Evolutionary conservation across 2,329 filamentous ascomycete species (phyloP).

Genomic region (Pseudogymnoascus sp.): DNA sequence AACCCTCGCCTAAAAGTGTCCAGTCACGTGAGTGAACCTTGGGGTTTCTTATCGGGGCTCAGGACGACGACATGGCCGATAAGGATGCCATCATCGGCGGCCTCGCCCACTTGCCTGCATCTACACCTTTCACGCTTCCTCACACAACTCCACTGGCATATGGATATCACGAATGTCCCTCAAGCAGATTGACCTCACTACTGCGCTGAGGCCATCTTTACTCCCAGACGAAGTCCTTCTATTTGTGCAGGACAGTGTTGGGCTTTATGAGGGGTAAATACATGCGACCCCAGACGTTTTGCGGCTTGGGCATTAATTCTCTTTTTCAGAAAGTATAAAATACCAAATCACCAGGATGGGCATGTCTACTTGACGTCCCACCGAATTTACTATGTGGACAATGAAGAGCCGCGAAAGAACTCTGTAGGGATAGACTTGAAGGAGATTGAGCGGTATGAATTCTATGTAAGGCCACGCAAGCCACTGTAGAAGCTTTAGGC

Average conservation of each 20-base stretch:
- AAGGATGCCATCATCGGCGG: slow-evolving; percentile 8
- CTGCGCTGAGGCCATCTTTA: slow-evolving; percentile 85
- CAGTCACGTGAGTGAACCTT: neutral
- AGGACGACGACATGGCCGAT: neutral
- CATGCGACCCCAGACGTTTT: neutral
- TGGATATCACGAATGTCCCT: slow-evolving; percentile 82
- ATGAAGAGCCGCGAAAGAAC: slow-evolving; percentile 72
- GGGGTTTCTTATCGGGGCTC: neutral
- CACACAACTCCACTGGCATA: slow-evolving; percentile 14
- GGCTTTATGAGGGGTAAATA: slow-evolving; percentile 89
- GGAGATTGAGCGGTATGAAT: slow-evolving; percentile 83
- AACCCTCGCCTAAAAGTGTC: neutral
- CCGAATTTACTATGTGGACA: slow-evolving; percentile 89
- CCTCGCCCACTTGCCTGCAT: neutral
- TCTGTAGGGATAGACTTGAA: slow-evolving; percentile 82
- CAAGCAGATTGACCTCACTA: slow-evolving; percentile 91
- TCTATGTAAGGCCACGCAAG: slow-evolving; percentile 54
- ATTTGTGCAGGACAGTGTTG: slow-evolving; percentile 96
- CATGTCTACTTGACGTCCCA: slow-evolving; percentile 96
- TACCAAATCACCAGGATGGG: slow-evolving; percentile 87
- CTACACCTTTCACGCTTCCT: neutral
- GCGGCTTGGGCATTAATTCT: slow-evolving; percentile 14
- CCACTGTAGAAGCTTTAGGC: neutral
- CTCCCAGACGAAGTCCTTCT: slow-evolving; percentile 89
- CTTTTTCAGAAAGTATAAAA: slow-evolving; percentile 74